Base-by-base conservation (phyloP, 208 protist genomes). In the Porcisia deanei region DNA sequence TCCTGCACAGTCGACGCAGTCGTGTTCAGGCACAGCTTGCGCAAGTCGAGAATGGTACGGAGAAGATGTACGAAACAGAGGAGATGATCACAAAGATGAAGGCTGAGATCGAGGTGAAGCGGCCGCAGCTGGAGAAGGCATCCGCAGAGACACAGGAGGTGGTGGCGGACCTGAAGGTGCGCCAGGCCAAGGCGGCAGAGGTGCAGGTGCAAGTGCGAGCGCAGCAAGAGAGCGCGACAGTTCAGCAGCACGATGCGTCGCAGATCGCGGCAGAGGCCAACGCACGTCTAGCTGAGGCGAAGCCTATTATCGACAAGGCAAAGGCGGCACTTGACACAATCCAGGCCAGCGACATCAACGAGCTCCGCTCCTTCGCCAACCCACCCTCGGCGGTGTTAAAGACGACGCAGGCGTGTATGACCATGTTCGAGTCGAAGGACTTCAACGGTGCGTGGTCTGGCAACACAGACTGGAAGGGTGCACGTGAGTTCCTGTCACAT, bases 341-440 rank as follows among this genome's bases (percentile, higher is more conserved):
- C 52, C 88, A 98, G 74, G 96, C 96, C 59, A 95, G 94, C 70
- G 93, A 99, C 80, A 86, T 99, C 45, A 98, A 97, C 76, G 98
- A 99, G 83, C 84, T 99, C 49, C 97, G 96, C 73, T 92, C 89
- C 63, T 98, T 99, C 75, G 85, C 91, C 6, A 97, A 98, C 73
- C 98, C 98, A 53, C 98, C 98, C 45, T 88, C 87, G n/a, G 87
- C 96, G 30, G 98, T 99, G 77, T 88, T 98, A 43, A 96, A 97
- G 79, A 98, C 97, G 70, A 96, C 98, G 76, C 95, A 99, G 83
- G 96, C 98, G 18, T 98, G 99, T 75, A 99, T 97, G 91, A 95
- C 97, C n/a, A 94, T 99, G 85, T 97, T 99, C 75, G 95, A 98
- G 65, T 77, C 84, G 34, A 95, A 96, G 88, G 91, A 96, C 70